Conservation (phyloP, 257 asterid species). For the Solanum dulcamara region DNA sequence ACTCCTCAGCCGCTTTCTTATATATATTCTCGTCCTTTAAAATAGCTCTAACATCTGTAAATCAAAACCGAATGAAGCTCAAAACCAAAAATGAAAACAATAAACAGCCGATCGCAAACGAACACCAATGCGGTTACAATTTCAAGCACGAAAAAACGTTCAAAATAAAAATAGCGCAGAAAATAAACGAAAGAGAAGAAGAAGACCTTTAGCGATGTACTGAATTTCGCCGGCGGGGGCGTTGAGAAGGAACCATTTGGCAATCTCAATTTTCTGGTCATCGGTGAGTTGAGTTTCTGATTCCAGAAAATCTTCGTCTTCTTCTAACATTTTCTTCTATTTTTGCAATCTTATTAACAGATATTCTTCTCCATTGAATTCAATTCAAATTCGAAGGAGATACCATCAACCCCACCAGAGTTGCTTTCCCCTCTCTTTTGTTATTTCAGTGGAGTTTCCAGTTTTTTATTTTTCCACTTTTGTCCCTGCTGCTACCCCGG, state of each 20-base stretch:
- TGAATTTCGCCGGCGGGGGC: constrained; percentile 95
- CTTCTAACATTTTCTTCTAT: constrained; percentile 36
- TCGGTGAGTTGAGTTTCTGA: constrained; percentile 32
- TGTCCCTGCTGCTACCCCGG: background rate
- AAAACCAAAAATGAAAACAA: background rate
- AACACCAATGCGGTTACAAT: background rate
- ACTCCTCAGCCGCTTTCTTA: constrained; percentile 55
- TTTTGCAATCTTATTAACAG: background rate
- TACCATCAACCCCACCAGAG: background rate
- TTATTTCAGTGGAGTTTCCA: background rate
- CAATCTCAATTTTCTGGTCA: constrained; percentile 72
- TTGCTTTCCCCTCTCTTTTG: background rate
- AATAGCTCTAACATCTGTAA: constrained; percentile 62
- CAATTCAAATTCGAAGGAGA: background rate
- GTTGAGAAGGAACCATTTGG: constrained; percentile 96
- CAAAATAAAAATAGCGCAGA: background rate
- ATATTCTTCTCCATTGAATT: background rate
- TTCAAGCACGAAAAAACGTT: background rate
- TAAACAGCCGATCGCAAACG: background rate
- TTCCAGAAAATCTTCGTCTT: constrained; percentile 35
- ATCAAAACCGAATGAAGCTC: background rate
- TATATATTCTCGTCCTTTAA: constrained; percentile 59
- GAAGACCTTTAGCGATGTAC: constrained; percentile 78
- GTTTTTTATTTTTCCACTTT: background rate
- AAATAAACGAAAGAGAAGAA: background rate